phyloP scores from a whole-genome alignment of 225 moss, liverwort and hornwort species.

The Ulota crispa region DNA sequence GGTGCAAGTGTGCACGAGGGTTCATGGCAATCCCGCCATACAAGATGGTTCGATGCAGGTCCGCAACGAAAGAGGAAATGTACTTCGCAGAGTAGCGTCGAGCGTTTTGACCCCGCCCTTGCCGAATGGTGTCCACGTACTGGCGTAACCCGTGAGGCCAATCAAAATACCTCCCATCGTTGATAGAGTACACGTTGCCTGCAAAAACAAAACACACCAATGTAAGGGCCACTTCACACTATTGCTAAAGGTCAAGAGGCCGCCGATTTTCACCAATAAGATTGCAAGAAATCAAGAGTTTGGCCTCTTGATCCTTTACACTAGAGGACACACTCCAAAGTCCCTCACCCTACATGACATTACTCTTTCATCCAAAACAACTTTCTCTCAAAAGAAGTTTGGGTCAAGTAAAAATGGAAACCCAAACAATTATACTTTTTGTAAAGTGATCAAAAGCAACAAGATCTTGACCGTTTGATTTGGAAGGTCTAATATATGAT shows the following conservation, averaged over 20 bases:
- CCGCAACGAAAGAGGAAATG: slow-evolving; percentile 57
- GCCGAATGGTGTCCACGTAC: slow-evolving; percentile 56
- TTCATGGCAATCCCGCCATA: slow-evolving; percentile 63
- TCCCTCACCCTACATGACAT: too few relatives aligned
- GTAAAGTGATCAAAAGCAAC: too few relatives aligned
- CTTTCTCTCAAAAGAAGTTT: fast-evolving
- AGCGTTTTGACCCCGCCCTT: slow-evolving; percentile 53
- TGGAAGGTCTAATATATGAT: too few relatives aligned
- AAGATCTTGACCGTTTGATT: too few relatives aligned
- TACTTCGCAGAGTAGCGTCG: slow-evolving; percentile 55
- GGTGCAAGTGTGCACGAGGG: slow-evolving; percentile 55
- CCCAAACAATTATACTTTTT: too few relatives aligned
- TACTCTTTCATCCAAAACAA: too few relatives aligned
- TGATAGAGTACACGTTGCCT: slow-evolving; percentile 55
- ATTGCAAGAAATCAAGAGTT: too few relatives aligned
- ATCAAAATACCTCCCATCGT: slow-evolving; percentile 61
- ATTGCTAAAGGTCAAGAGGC: fast-evolving
- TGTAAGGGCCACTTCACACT: too few relatives aligned
- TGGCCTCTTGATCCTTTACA: too few relatives aligned
- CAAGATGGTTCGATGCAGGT: slow-evolving; percentile 52
- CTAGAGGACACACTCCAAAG: too few relatives aligned
- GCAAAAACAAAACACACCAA: slow-evolving; percentile 13
- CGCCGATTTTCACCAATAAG: too few relatives aligned
- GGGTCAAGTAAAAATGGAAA: too few relatives aligned
- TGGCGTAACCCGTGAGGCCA: slow-evolving; percentile 55